phyloP scores from a whole-genome alignment of 805 yeast species.

The Ogataea philodendri region DNA sequence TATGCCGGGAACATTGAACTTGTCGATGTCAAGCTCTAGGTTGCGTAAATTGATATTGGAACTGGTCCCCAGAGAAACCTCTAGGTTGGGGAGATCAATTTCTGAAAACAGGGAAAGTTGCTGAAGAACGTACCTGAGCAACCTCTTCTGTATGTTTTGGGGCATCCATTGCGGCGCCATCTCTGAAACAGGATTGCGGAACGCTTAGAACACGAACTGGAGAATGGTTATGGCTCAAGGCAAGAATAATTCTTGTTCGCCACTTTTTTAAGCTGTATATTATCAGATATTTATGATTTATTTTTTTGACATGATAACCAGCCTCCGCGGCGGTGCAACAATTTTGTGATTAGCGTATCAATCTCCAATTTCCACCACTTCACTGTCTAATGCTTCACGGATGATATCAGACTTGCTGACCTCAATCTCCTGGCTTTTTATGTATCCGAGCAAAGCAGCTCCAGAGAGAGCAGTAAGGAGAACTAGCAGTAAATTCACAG shows the following conservation, averaged over 20 bases:
- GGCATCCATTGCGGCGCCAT: constrained; percentile 66
- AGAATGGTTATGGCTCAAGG: no score
- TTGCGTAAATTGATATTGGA: constrained; percentile 51
- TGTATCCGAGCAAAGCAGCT: constrained; percentile 40
- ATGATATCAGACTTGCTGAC: constrained; percentile 54
- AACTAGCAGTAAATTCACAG: constrained; percentile 63
- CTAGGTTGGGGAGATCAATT: constrained; percentile 75
- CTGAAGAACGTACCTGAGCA: constrained; percentile 74
- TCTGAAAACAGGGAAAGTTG: constrained; percentile 75
- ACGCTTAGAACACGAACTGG: no score
- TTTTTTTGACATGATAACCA: constrained; percentile 18
- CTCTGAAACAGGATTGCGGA: constrained; percentile 1
- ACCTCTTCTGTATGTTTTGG: constrained; percentile 77
- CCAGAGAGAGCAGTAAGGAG: constrained; percentile 54
- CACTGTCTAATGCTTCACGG: constrained; percentile 62
- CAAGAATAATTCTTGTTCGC: constrained; percentile 3
- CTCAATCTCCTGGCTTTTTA: constrained; percentile 39
- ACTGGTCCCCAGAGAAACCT: constrained; percentile 68
- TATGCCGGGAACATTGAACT: constrained; percentile 62
- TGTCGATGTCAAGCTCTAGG: constrained; percentile 70
- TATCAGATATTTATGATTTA: not conserved
- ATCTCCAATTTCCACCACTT: constrained; percentile 43
- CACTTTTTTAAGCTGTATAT: constrained; percentile 6
- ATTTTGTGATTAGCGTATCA: constrained; percentile 2
- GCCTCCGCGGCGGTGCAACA: constrained; percentile 13